These are phyloP conservation scores for Haplographium delicatum DNA, from an alignment of 495 filamentous ascomycete species.

Conservation along the genomic window DNA sequence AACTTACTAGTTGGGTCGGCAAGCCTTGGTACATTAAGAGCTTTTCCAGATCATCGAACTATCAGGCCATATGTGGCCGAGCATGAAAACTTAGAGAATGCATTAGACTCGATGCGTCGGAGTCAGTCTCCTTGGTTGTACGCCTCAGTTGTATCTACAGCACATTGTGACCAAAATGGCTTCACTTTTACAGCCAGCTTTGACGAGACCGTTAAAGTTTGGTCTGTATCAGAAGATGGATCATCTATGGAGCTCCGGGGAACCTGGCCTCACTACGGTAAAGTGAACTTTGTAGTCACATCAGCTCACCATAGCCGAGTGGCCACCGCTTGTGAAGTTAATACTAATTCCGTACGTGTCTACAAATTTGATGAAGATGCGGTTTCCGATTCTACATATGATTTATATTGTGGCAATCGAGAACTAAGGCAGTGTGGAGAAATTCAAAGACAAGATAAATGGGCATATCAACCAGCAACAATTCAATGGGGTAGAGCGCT, in stretches of 20 bases:
- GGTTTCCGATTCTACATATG: constrained; percentile 15
- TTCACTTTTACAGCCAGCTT: constrained; percentile 74
- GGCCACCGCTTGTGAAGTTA: constrained; percentile 47
- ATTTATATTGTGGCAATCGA: constrained; percentile 17
- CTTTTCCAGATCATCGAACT: constrained; percentile 67
- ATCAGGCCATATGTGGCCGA: constrained; percentile 36
- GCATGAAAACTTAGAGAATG: constrained; percentile 36
- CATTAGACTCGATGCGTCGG: constrained; percentile 50
- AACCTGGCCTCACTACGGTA: constrained; percentile 57
- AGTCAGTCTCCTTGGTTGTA: constrained; percentile 67
- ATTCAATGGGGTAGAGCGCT: constrained; percentile 63
- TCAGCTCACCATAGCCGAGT: constrained; percentile 41
- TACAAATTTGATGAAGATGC: constrained; percentile 32
- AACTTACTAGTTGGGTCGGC: constrained; percentile 74
- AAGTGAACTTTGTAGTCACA: constrained; percentile 66
- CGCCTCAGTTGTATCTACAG: constrained; percentile 69
- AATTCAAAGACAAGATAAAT: constrained; percentile 27
- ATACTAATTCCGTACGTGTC: constrained; percentile 42
- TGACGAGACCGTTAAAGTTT: constrained; percentile 74
- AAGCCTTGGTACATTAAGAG: constrained; percentile 44
- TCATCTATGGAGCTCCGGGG: constrained; percentile 35
- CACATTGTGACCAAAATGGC: constrained; percentile 55
- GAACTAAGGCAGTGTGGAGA: constrained; percentile 8
- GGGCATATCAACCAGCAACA: constrained; percentile 62
- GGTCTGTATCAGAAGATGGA: constrained; percentile 44